Conservation (phyloP, 352 stramenopile species). For the Phytophthora podocarpi region DNA sequence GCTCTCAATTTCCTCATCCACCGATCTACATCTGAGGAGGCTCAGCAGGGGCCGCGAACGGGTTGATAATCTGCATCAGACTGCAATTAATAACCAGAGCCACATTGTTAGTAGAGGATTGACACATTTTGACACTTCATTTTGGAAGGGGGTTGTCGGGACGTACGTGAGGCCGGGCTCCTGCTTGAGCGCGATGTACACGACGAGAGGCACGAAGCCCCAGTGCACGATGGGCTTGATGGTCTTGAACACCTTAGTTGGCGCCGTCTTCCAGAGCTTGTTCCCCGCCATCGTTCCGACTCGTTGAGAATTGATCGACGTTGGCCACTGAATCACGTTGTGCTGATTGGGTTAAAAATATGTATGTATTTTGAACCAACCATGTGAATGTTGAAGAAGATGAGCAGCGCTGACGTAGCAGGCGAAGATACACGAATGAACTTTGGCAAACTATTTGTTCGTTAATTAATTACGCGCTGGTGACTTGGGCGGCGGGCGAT, state of each 20-base stretch:
- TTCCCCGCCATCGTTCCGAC: slow-evolving; percentile 35
- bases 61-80: slow-evolving; percentile 77
- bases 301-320: neutral
- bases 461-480: neutral
- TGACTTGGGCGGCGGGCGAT: slow-evolving; percentile 11
- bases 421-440: no score
- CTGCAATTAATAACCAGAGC: slow-evolving; percentile 38
- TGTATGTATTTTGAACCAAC: slow-evolving; percentile 18
- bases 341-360: slow-evolving; percentile 8
- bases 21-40: slow-evolving; percentile 49
- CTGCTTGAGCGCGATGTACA: slow-evolving; percentile 83
- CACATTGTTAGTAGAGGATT: slow-evolving; percentile 8
- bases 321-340: slow-evolving; percentile 17
- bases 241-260: slow-evolving; percentile 77
- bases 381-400: neutral
- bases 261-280: slow-evolving; percentile 82
- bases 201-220: slow-evolving; percentile 79
- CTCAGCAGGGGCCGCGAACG: slow-evolving; percentile 68
- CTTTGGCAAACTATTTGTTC: no score
- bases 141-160: neutral
- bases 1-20: neutral
- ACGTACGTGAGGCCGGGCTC: slow-evolving; percentile 76
- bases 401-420: no score
- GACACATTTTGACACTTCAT: neutral
- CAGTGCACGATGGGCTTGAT: slow-evolving; percentile 87